Evolutionary conservation across 2,329 filamentous ascomycete genomes (phyloP).

Genomic region (Fusarium xylarioides): DNA sequence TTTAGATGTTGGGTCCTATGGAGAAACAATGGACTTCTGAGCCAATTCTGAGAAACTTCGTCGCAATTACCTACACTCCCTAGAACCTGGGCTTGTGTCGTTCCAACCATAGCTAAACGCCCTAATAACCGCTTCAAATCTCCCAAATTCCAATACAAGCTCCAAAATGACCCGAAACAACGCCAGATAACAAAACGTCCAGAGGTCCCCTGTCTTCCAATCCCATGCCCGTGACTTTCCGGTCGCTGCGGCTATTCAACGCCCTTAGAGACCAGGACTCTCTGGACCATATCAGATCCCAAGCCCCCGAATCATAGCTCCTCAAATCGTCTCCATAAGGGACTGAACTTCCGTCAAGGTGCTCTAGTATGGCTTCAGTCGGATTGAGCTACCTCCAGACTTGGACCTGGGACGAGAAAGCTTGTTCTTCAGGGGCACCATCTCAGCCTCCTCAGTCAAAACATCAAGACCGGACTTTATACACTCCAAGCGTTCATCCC

Average conservation of each 20-base stretch:
- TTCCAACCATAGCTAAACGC: not conserved
- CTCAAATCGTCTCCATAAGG: not conserved
- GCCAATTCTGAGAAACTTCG: accelerated
- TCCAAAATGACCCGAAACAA: not conserved
- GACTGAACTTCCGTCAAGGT: no score
- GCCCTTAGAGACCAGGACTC: accelerated
- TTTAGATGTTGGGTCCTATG: accelerated
- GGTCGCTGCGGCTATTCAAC: not conserved
- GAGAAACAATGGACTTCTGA: no score
- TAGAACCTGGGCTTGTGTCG: accelerated
- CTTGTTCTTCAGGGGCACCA: not conserved
- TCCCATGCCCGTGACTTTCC: not conserved
- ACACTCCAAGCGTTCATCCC: conserved; percentile 37
- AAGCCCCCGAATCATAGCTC: not conserved
- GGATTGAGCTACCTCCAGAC: not conserved
- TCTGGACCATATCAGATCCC: accelerated
- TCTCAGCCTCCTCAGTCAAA: not conserved
- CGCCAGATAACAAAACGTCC: not conserved
- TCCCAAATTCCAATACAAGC: not conserved
- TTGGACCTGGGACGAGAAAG: not conserved
- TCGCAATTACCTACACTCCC: no score
- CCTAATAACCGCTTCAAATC: accelerated
- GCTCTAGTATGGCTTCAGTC: not conserved
- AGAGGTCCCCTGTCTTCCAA: not conserved
- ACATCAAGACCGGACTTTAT: conserved; percentile 34